Conservation (phyloP, 805 yeast species). For the Candida coleopterorum region DNA sequence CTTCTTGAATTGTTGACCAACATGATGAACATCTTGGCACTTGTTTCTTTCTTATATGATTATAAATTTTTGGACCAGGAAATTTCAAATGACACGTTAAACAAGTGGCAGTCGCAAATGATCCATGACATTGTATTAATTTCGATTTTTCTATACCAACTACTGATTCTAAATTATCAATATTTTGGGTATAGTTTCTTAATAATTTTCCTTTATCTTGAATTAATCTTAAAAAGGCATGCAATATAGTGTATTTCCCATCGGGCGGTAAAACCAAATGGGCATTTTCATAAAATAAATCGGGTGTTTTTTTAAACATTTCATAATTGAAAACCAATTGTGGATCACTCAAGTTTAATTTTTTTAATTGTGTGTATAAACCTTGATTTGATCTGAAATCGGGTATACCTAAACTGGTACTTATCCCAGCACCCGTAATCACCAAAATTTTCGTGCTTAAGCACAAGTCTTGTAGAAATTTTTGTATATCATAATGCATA, state of each 20-base stretch:
- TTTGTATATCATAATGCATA: conserved; percentile 9
- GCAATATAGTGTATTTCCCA: conserved; percentile 32
- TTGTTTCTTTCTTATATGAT: conserved; percentile 44
- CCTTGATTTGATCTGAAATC: conserved; percentile 54
- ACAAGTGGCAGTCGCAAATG: conserved; percentile 67
- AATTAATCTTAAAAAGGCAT: conserved; percentile 31
- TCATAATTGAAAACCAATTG: conserved; percentile 42
- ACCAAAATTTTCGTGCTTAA: conserved; percentile 37
- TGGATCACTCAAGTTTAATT: conserved; percentile 39
- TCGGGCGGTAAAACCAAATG: conserved; percentile 41
- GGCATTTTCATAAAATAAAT: conserved; percentile 38
- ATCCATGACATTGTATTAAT: conserved; percentile 81
- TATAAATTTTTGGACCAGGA: conserved; percentile 40
- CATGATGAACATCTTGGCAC: conserved; percentile 53
- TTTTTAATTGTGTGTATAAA: conserved; percentile 49
- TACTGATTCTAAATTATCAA: conserved; percentile 43
- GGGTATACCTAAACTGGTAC: conserved; percentile 42
- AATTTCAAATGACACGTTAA: conserved; percentile 65
- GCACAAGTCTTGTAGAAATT: conserved; percentile 9
- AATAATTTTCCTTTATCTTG: conserved; percentile 34
- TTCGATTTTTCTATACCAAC: conserved; percentile 49
- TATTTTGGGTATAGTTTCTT: conserved; percentile 42
- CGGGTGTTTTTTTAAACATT: conserved; percentile 33
- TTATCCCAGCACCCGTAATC: conserved; percentile 43
- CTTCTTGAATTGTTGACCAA: conserved; percentile 12